phyloP scores from a whole-genome alignment of 768 basidiomycete genomes.

The Clitopilus passeckerianus region DNA sequence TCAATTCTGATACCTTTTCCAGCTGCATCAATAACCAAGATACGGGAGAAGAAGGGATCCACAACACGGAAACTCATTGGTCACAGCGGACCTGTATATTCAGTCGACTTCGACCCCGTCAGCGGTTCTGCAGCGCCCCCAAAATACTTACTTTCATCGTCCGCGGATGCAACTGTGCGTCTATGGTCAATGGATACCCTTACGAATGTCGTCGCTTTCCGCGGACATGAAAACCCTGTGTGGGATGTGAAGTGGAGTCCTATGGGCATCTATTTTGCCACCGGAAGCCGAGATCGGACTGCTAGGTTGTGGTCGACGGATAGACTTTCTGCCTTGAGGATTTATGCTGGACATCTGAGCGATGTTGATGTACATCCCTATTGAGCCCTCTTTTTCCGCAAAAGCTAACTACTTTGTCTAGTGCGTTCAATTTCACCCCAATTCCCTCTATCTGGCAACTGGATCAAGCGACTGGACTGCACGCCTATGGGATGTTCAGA shows the following conservation, averaged over 20 bases:
- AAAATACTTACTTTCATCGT: conserved; percentile 83
- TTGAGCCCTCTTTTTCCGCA: not conserved
- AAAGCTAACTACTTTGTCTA: conserved; percentile 22
- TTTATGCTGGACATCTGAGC: conserved; percentile 94
- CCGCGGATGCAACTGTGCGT: conserved; percentile 86
- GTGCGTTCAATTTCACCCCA: conserved; percentile 97
- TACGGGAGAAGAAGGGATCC: conserved; percentile 76
- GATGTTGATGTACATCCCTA: conserved; percentile 87
- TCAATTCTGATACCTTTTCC: not conserved
- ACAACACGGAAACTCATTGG: conserved; percentile 94
- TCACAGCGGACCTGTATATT: conserved; percentile 95
- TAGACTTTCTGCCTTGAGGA: conserved; percentile 74
- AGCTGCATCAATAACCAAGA: conserved; percentile 59
- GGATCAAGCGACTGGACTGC: conserved; percentile 97
- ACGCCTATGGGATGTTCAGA: conserved; percentile 97
- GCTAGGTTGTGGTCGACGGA: conserved; percentile 97
- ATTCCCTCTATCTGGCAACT: conserved; percentile 94
- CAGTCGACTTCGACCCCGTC: conserved; percentile 88
- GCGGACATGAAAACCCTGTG: conserved; percentile 94
- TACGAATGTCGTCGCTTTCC: conserved; percentile 88
- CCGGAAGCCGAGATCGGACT: conserved; percentile 88
- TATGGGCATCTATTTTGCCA: conserved; percentile 97
- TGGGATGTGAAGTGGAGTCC: conserved; percentile 99
- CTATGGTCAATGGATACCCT: conserved; percentile 96
- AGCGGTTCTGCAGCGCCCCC: conserved; percentile 84